These are phyloP conservation scores for Cichorium intybus DNA, from an alignment of 140 eudicot genomes.

Conservation along the genomic window DNA sequence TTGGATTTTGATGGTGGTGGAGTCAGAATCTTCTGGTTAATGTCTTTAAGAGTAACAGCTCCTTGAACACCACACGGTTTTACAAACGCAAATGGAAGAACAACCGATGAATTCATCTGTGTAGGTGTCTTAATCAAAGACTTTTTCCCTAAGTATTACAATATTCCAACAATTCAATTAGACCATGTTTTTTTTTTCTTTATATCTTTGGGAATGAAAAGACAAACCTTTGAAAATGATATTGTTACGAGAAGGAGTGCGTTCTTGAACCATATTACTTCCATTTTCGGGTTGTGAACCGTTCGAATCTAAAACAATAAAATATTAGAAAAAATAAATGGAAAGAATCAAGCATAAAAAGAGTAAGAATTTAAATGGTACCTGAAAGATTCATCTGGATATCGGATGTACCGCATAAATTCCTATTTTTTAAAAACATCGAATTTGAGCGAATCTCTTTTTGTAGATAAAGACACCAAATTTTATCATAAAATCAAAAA, in stretches of 20 bases:
- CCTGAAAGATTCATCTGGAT: constrained; percentile 56
- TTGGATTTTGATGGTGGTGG: constrained; percentile 71
- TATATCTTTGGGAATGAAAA: too few relatives aligned
- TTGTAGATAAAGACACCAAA: background rate
- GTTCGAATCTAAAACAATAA: constrained; percentile 43
- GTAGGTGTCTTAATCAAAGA: constrained; percentile 65
- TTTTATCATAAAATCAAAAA: background rate
- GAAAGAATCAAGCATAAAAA: constrained; percentile 1
- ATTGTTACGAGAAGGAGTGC: constrained; percentile 46
- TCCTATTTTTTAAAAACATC: constrained; percentile 37
- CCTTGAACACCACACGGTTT: constrained; percentile 83
- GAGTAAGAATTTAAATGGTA: constrained; percentile 2
- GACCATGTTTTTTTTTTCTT: too few relatives aligned
- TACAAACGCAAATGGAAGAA: constrained; percentile 79
- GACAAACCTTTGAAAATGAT: constrained; percentile 67
- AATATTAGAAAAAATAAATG: background rate
- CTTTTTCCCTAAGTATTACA: constrained; percentile 60
- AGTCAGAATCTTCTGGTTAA: constrained; percentile 72
- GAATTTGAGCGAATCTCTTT: constrained; percentile 1
- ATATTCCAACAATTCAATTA: background rate
- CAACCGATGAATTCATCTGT: constrained; percentile 68
- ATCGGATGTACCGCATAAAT: constrained; percentile 50
- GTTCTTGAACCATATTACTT: constrained; percentile 35
- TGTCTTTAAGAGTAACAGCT: constrained; percentile 83
- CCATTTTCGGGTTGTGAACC: constrained; percentile 42